Evolutionary conservation across 1,284 basidiomycete species (phyloP), one percentile per base, ranked within the genome.

Genomic region (Ganoderma meredithae): DNA sequence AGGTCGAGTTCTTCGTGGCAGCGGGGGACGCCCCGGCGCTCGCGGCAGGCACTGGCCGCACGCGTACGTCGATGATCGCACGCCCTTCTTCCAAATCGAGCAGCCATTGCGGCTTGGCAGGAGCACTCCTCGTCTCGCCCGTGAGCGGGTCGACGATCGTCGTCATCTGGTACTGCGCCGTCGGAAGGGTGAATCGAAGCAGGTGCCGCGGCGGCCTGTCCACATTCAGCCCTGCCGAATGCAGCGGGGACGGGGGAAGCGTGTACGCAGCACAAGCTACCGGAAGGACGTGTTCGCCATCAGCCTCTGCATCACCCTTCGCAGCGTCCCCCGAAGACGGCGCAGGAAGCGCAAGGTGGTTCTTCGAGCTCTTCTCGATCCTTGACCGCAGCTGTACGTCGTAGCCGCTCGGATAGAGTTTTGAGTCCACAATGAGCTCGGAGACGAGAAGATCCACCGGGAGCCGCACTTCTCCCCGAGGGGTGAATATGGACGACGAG

Each of bases 111-210:
- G 95, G 95, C 71, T 89, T 89, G 6, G 88, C 84, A 62, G 90
- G 87, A 7, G 90, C 87, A 17, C 82, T 83, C 69, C 86, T 83
- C 68, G 83, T 84, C 77, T 93, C 89, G 19, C 91, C 92, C 1
- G 92, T 95, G 71, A 96, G 80, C 9, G 95, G 95, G 80, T 96
- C 94, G 67, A 88, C 82, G 22, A 96, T 87, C 0, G 88, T 88
- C 52, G 90, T 89, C 40, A 90, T 84, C 76, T 91, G 89, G 76
- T 91, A 95, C 69, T 91, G 92, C 12, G 91, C 89, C 0, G 94
- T 95, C 2, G 95, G 95, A n/a, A 97, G 80, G 47, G 86, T 90
- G 64, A 97, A 77, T 53, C 92, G 85, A 12, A 97, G 72, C 22
- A 97, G 78, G 77, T 96, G 94, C 44, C 93, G 86, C 25, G 90